Conservation (phyloP, 192 early-diverging fungal genomes). For the Haplosporangium gracile region DNA sequence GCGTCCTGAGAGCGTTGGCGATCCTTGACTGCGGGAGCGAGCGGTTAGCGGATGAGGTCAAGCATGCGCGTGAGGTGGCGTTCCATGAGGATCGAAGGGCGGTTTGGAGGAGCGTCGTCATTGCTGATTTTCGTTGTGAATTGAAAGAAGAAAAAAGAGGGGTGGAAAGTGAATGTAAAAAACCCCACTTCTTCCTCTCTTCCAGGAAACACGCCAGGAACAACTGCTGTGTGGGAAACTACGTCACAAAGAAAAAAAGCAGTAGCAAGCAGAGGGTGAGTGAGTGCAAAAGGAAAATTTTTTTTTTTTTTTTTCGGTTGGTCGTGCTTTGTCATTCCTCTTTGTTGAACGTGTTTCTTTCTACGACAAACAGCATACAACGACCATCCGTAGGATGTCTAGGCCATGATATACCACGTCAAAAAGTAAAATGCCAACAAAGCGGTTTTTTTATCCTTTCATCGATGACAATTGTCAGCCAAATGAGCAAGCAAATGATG, state of each 20-base stretch:
- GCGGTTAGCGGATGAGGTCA: neutral
- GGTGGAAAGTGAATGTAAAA: too few species aligned
- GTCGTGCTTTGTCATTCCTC: neutral
- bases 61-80: slow-evolving; percentile 22
- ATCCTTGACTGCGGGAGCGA: neutral
- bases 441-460: neutral
- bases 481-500: neutral
- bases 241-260: slow-evolving; percentile 3
- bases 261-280: neutral
- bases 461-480: neutral
- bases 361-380: neutral
- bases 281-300: too few species aligned
- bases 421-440: neutral
- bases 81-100: slow-evolving; percentile 25
- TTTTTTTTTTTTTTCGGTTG: too few species aligned
- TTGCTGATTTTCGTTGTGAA: neutral
- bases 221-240: neutral
- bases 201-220: slow-evolving; percentile 1
- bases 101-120: slow-evolving; percentile 28
- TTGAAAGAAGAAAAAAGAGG: neutral
- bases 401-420: neutral
- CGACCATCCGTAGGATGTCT: neutral
- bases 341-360: neutral
- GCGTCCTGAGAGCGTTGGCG: slow-evolving; percentile 13
- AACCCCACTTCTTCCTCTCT: neutral